Base-by-base conservation (phyloP, 306 rosid species). In the Ormosia emarginata region DNA sequence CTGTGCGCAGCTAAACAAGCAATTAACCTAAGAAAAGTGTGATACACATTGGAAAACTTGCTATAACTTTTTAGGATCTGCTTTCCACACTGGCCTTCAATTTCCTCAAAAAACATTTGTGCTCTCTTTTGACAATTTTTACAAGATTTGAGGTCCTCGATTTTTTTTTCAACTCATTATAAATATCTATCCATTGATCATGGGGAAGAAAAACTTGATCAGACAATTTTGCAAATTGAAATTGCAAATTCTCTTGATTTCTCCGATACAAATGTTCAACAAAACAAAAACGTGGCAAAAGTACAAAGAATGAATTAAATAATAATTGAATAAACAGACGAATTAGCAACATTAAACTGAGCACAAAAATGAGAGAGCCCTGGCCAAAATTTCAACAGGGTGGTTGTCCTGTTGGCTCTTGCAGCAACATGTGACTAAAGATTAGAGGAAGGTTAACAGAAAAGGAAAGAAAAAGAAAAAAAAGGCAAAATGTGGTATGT, bases 261-360 rank as follows among this genome's bases (percentile, higher is more conserved):
- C 81, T 80, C 66, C 70, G 69, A 37, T 84, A 83, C 85, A 86
- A 68, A 49, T 34, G 79, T 40, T 73, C 59, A 47, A 79, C 72
- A 74, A 36, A 34, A 55, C 32, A 56, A 24, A 37, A 30, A 80
- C 29, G 74, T 44, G 65, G 64, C 47, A 44, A 2, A 6, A 70
- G 64, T 75, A 68, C 63, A 91, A 91, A 86, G 93, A 93, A 93
- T 86, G 83, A 89, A 88, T 91, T 76, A 75, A 91, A 93, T 91
- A 85, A 67, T 69, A 79, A 83, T 56, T 77, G 71, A 75, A 81
- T 81, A n/a, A 52, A 53, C 32, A 55, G 58, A 77, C 17, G 50
- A 41, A 70, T n/a, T 36, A 79, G 63, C 40, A 55, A 63, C 61
- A 30, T 5, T 34, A 81, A 76, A 68, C 67, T 15, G 68, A 57